Evolutionary conservation across 1,139 yeast genomes (phyloP).

Genomic region (Blastobotrys proliferans): DNA sequence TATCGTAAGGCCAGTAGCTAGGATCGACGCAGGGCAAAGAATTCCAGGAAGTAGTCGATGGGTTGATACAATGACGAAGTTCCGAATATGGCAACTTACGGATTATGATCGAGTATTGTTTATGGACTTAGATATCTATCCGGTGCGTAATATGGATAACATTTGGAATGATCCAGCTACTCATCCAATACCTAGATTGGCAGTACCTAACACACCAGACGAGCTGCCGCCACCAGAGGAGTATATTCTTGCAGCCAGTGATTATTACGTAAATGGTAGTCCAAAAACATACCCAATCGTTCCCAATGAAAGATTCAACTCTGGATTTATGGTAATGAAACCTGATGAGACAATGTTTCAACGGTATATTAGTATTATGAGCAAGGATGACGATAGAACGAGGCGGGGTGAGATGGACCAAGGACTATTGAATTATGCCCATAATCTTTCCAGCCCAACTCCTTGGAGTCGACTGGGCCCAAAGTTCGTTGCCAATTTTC

Average conservation of each 20-base stretch:
- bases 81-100: slow-evolving; percentile 4
- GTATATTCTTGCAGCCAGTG: slow-evolving; percentile 1
- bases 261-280: background rate
- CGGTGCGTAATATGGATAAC: slow-evolving; percentile 1
- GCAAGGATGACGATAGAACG: background rate
- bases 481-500: slow-evolving; percentile 4
- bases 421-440: slow-evolving; percentile 6
- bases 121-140: slow-evolving; percentile 3
- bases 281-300: background rate
- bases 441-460: background rate
- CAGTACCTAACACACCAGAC: background rate
- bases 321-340: slow-evolving; percentile 2
- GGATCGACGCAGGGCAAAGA: background rate
- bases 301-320: background rate
- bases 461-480: slow-evolving; percentile 8
- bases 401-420: slow-evolving; percentile 3
- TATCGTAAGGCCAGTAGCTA: background rate
- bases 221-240: background rate
- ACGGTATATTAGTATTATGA: slow-evolving; percentile 1
- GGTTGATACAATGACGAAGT: slow-evolving; percentile 7
- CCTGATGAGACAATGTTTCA: background rate
- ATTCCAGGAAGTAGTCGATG: background rate
- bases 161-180: slow-evolving; percentile 8
- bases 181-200: background rate
- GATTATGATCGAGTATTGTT: slow-evolving; percentile 3